Evolutionary conservation across 2,329 filamentous ascomycete species (phyloP).

Genomic region (Fusarium scirpi): DNA sequence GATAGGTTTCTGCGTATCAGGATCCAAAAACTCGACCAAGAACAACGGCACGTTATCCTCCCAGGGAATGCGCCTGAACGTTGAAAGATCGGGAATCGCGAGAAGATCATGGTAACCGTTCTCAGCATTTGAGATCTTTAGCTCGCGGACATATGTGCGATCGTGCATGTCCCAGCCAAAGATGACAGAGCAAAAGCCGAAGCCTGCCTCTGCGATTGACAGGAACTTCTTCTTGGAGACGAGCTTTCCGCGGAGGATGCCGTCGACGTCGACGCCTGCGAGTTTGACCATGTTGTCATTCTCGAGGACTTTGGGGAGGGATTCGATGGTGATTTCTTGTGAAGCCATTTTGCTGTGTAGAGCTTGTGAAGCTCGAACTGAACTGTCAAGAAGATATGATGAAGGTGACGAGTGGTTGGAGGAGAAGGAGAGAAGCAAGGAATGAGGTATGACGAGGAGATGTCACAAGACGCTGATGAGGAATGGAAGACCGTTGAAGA

Average conservation of each 20-base stretch:
- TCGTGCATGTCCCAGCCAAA: slow-evolving; percentile 99
- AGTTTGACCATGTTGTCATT: slow-evolving; percentile 86
- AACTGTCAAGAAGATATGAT: not conserved
- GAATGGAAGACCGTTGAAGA: not conserved
- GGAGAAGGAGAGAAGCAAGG: not conserved
- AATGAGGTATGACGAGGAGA: slow-evolving; percentile 1
- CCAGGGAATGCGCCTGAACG: slow-evolving; percentile 89
- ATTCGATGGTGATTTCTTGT: slow-evolving; percentile 67
- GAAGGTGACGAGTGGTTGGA: not conserved
- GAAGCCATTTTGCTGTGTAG: slow-evolving; percentile 45
- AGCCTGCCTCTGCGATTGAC: slow-evolving; percentile 81
- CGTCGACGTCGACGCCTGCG: slow-evolving; percentile 88
- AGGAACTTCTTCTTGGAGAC: slow-evolving; percentile 95
- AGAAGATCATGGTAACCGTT: slow-evolving; percentile 91
- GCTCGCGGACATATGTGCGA: slow-evolving; percentile 85
- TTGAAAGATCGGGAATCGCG: slow-evolving; percentile 81
- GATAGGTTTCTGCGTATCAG: slow-evolving; percentile 77
- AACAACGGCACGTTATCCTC: slow-evolving; percentile 89
- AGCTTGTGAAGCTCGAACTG: slow-evolving; percentile 16
- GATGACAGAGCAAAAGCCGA: slow-evolving; percentile 93
- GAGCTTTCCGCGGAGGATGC: slow-evolving; percentile 87
- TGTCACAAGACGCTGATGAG: not conserved
- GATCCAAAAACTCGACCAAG: slow-evolving; percentile 84
- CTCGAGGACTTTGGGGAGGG: slow-evolving; percentile 74
- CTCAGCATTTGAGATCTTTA: slow-evolving; percentile 87